A percentile compares a stretch with the other conserved stretches of the same genome.
Conservation (phyloP, 495 filamentous ascomycete genomes). For the Terfezia boudieri region DNA sequence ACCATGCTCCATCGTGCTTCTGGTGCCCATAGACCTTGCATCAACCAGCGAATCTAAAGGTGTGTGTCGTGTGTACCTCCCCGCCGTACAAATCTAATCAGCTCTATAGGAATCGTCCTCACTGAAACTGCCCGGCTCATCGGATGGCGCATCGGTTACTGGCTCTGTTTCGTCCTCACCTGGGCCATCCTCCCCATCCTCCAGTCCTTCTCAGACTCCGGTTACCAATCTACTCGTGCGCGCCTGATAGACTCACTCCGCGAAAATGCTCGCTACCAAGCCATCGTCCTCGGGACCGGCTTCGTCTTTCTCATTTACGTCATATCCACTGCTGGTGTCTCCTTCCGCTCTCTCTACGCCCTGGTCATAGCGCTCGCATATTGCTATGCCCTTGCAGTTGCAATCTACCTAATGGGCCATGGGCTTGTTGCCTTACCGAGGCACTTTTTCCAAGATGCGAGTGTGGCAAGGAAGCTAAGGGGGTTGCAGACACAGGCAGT, state of each 20-base stretch:
- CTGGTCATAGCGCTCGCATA: conserved; percentile 85
- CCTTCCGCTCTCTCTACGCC: conserved; percentile 42
- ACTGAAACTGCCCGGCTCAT: conserved; percentile 51
- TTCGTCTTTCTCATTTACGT: conserved; percentile 61
- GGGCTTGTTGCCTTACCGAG: conserved; percentile 81
- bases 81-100: neutral
- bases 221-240: conserved; percentile 63
- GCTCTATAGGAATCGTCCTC: conserved; percentile 30
- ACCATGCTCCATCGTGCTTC: conserved; percentile 76
- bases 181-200: conserved; percentile 90
- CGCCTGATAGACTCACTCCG: conserved; percentile 64
- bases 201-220: conserved; percentile 80
- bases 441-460: conserved; percentile 51
- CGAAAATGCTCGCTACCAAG: conserved; percentile 69
- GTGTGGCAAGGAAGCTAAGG: conserved; percentile 44
- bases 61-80: conserved; percentile 41
- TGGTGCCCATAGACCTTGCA: conserved; percentile 90
- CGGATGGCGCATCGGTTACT: conserved; percentile 83
- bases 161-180: conserved; percentile 84
- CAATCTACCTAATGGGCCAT: conserved; percentile 94
- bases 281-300: conserved; percentile 49
- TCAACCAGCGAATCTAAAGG: conserved; percentile 54
- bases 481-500: conserved; percentile 60
- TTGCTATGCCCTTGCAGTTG: conserved; percentile 72
- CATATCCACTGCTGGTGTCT: conserved; percentile 53